Percentiles rank a stretch among this genome's conserved stretches.
Evolutionary conservation across 202 grass and related monocot species (phyloP).

Genomic region (Schoenoplectus tabernaemontani): DNA sequence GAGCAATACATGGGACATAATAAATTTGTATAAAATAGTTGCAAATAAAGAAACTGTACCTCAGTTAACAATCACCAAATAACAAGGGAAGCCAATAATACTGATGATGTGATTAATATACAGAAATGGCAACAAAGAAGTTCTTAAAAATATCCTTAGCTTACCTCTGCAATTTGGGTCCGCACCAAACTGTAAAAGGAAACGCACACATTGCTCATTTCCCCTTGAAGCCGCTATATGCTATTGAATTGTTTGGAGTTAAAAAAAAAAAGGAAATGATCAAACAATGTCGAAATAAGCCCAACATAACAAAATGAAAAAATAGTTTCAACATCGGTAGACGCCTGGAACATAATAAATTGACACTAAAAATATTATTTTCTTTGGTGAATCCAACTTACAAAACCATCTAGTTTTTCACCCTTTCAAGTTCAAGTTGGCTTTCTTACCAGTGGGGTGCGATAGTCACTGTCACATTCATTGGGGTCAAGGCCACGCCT

Average conservation of each 20-base stretch:
- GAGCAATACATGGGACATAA: not conserved
- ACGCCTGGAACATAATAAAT: not conserved
- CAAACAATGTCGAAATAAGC: not conserved
- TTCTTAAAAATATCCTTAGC: not conserved
- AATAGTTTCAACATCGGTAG: not conserved
- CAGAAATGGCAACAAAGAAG: not conserved
- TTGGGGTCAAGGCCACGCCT: conserved; percentile 67
- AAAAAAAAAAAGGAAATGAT: not conserved
- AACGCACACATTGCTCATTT: conserved; percentile 51
- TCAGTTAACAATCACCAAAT: not conserved
- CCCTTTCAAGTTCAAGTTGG: not conserved
- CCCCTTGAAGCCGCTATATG: conserved; percentile 92
- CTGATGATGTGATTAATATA: not conserved
- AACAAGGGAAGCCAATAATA: not conserved
- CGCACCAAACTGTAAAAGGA: conserved; percentile 66
- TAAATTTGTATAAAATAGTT: not conserved
- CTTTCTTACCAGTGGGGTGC: conserved; percentile 57
- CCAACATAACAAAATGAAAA: not conserved
- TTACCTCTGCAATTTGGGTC: conserved; percentile 78
- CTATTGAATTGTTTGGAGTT: conserved; percentile 36
- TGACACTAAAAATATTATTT: not conserved
- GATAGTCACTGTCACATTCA: conserved; percentile 69
- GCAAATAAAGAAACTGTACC: not conserved
- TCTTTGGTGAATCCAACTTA: not conserved
- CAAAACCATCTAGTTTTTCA: conserved; percentile 2